Evolutionary conservation across 768 basidiomycete species (phyloP).

Genomic region (Pisolithus tinctorius): DNA sequence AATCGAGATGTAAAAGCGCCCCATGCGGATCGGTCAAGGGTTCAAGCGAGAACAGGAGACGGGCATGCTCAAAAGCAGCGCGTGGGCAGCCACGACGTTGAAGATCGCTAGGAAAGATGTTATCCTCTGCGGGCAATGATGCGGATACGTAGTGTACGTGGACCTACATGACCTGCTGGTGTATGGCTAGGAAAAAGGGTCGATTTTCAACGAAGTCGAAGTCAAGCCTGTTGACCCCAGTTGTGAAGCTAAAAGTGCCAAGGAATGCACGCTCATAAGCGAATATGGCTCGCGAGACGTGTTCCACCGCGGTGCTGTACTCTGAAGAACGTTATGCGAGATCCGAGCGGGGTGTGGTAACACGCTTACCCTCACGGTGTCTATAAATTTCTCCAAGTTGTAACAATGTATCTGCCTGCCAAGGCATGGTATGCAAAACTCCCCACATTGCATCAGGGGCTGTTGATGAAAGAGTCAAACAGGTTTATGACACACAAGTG

Average conservation of each 20-base stretch:
- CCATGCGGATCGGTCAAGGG: slow-evolving; percentile 89
- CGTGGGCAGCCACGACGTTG: slow-evolving; percentile 85
- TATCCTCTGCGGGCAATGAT: background rate
- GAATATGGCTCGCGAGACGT: slow-evolving; percentile 88
- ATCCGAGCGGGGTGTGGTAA: background rate
- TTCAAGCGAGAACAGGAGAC: slow-evolving; percentile 80
- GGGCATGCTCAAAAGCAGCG: slow-evolving; percentile 87
- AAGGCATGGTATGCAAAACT: slow-evolving; percentile 71
- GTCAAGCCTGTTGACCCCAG: slow-evolving; percentile 76
- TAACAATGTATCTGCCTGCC: slow-evolving; percentile 89
- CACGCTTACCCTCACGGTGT: slow-evolving; percentile 74
- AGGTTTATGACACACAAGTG: background rate
- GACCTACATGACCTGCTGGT: slow-evolving; percentile 72
- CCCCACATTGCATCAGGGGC: slow-evolving; percentile 77
- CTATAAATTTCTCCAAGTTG: slow-evolving; percentile 81
- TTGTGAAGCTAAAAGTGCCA: slow-evolving; percentile 80
- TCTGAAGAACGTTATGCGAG: slow-evolving; percentile 38
- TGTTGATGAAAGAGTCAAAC: slow-evolving; percentile 18
- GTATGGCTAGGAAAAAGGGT: slow-evolving; percentile 85
- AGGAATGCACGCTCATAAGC: slow-evolving; percentile 88
- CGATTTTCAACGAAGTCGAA: slow-evolving; percentile 90
- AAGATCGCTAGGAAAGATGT: slow-evolving; percentile 52
- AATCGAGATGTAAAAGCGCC: slow-evolving; percentile 75
- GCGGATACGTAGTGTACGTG: background rate
- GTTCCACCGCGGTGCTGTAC: slow-evolving; percentile 77